Evolutionary conservation across 257 asterid genomes (phyloP).

Genomic region (Solanum chmielewskii): DNA sequence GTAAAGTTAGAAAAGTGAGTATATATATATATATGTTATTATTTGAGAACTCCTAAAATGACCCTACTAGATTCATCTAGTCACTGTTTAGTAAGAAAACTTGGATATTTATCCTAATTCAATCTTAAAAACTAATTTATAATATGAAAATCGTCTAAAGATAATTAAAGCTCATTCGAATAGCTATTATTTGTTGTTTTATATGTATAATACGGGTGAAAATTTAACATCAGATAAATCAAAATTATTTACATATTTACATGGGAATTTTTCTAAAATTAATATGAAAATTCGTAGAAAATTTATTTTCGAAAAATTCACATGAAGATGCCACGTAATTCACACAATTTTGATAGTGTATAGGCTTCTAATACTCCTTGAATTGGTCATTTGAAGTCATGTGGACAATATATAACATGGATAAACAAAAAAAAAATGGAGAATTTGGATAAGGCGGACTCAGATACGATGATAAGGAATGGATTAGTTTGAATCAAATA

Average conservation of each 20-base stretch:
- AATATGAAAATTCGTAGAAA: no score
- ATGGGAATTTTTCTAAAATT: no score
- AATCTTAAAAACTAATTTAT: background rate
- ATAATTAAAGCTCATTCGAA: background rate
- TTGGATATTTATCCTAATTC: background rate
- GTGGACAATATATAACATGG: background rate
- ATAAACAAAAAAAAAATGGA: background rate
- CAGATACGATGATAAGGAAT: background rate
- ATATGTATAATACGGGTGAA: no score
- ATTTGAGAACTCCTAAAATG: background rate
- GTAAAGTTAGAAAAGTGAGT: conserved; percentile 12
- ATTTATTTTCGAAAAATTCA: no score
- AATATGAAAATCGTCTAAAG: background rate
- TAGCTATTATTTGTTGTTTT: background rate
- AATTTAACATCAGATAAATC: background rate
- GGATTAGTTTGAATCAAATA: background rate
- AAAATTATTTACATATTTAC: background rate
- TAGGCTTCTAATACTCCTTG: background rate
- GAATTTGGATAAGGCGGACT: background rate
- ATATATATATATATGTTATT: background rate
- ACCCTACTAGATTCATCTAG: conserved; percentile 1
- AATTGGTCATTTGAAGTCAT: background rate
- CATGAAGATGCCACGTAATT: no score
- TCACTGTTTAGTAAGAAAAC: background rate
- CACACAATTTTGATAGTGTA: no score